Base-by-base conservation (phyloP, 352 stramenopile genomes). In the Lagenidium giganteum region DNA sequence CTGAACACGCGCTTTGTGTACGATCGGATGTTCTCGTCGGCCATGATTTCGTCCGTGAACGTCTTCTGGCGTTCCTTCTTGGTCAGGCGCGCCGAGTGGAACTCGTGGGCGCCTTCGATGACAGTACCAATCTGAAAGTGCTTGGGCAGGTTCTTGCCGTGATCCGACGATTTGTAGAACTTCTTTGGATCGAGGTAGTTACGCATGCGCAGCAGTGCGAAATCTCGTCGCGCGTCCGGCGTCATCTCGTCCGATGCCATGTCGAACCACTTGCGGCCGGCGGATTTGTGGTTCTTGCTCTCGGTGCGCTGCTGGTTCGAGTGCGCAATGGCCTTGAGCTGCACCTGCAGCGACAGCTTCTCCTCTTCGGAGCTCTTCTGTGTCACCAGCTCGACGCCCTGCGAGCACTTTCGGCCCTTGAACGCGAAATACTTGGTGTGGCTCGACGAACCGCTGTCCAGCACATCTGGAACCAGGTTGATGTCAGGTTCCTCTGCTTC, bases 161-260 rank as follows among this genome's bases (percentile, higher is more conserved):
- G 80, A 56, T 95, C 83, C 47, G 74, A 92, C 49, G 70, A 83
- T 81, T 98, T 98, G 90, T 98, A 98, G 47, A 98, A 98, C 54
- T 95, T 96, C 64, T 98, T 98, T 2, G 93, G 93, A 62, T 98
- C 92, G 44, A 98, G 49, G 64, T 97, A 98, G 55, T 95, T 97
- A 34, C 93, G 75, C 79, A 97, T 96, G 8, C 87, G 85, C 52
- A 98, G 79, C 16, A 98, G 54, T n/a, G 76, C 60, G 46, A 97
- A 91, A 64, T 97, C 90, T 5, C 81, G 76, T 32, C 90, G 87
- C 13, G 89, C 64, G 24, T 96, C 75, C 8, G 83, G 66, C 13
- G 89, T 95, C 65, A 96, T 83, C 33, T 95, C 74, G 16, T 95
- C 76, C 8, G 87, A 89, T 31, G 64, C 59, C 72, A 98, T 97